Conservation (phyloP, 768 basidiomycete species). For the Hebeloma cylindrosporum region DNA sequence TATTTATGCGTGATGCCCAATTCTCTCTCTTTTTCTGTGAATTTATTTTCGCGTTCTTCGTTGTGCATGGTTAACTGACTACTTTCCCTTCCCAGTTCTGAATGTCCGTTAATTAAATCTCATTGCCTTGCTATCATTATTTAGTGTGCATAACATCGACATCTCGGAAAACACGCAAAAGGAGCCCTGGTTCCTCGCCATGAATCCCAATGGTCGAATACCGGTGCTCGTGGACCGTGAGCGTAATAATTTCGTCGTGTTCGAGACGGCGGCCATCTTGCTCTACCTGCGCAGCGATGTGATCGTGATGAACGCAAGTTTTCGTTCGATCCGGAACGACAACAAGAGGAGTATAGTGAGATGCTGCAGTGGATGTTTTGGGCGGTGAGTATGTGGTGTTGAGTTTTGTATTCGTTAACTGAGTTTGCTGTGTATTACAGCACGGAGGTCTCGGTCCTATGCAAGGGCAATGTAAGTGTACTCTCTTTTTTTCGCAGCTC, state of each 20-base stretch:
- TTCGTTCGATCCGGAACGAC: conserved; percentile 47
- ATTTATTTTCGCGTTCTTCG: not conserved
- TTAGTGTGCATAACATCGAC: conserved; percentile 50
- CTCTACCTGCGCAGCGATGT: conserved; percentile 76
- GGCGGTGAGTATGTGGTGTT: conserved; percentile 36
- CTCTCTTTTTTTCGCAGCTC: not conserved
- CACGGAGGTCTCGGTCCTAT: conserved; percentile 78
- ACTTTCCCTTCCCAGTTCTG: too few species aligned
- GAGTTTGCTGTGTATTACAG: conserved; percentile 27
- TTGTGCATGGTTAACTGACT: not conserved
- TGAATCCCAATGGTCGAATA: conserved; percentile 69
- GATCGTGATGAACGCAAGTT: conserved; percentile 70
- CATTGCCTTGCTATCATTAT: too few species aligned
- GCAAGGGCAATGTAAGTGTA: conserved; percentile 59
- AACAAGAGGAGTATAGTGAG: conserved; percentile 59
- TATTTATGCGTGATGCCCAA: too few species aligned
- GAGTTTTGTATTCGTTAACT: not conserved
- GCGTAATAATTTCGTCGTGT: conserved; percentile 57
- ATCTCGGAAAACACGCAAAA: conserved; percentile 46
- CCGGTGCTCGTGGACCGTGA: conserved; percentile 60
- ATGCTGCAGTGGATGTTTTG: conserved; percentile 85
- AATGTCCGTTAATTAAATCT: too few species aligned
- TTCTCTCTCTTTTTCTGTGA: not conserved
- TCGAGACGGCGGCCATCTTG: conserved; percentile 76
- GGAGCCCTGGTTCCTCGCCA: conserved; percentile 65